These are phyloP conservation scores for Pestalotiopsis sp. DNA, from an alignment of 2,329 filamentous ascomycete genomes.

Conservation along the genomic window DNA sequence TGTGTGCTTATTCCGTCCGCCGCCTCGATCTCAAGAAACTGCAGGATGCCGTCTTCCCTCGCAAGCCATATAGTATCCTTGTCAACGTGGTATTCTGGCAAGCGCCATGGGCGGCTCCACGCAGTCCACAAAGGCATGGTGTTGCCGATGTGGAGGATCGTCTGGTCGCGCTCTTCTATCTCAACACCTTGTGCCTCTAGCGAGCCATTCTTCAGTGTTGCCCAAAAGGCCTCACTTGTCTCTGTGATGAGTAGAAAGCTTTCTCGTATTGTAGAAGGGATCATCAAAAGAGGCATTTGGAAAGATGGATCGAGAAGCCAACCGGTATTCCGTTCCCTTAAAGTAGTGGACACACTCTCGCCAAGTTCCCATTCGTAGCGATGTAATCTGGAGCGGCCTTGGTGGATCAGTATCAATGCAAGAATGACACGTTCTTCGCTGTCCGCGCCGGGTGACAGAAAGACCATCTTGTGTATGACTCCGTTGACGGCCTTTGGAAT, in stretches of 20 bases:
- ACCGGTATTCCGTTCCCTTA: conserved; percentile 50
- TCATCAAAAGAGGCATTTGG: conserved; percentile 68
- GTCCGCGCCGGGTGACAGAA: conserved; percentile 71
- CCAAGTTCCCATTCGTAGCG: conserved; percentile 64
- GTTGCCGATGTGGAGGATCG: conserved; percentile 48
- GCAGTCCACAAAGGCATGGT: conserved; percentile 72
- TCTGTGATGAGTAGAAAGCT: conserved; percentile 72
- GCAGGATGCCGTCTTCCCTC: conserved; percentile 82
- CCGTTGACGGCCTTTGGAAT: conserved; percentile 60
- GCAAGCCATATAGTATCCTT: conserved; percentile 85
- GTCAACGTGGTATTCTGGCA: conserved; percentile 59
- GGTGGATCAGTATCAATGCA: conserved; percentile 61
- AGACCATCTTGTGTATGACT: conserved; percentile 84
- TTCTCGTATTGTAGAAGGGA: conserved; percentile 71
- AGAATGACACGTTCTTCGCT: conserved; percentile 77
- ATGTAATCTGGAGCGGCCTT: conserved; percentile 53
- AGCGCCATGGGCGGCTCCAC: conserved; percentile 79
- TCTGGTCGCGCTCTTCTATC: conserved; percentile 42
- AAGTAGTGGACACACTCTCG: conserved; percentile 47
- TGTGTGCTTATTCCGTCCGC: conserved; percentile 56
- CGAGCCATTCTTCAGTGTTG: conserved; percentile 18
- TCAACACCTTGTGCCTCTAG: conserved; percentile 50
- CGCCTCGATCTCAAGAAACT: conserved; percentile 70
- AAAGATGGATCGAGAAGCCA: conserved; percentile 52
- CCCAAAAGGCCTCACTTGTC: conserved; percentile 38